Evolutionary conservation across 139 green algal species (phyloP).

Genomic region (Chloropicon primus): DNA sequence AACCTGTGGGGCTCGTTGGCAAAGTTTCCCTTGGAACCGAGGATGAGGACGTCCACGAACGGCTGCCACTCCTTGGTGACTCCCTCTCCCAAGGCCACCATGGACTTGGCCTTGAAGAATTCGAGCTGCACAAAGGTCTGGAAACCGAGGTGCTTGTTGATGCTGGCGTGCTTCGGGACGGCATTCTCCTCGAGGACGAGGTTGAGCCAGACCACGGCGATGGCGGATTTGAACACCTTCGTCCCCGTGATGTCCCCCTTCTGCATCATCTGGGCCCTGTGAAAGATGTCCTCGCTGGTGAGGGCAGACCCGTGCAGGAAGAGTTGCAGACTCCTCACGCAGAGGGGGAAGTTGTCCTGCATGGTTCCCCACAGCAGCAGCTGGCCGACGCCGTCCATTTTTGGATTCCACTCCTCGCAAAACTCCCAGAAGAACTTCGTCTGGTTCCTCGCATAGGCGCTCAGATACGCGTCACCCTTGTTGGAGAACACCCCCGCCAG

Average conservation of each 20-base stretch:
- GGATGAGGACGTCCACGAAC: neutral
- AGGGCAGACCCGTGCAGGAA: neutral
- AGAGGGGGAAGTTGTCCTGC: neutral
- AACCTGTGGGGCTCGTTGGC: neutral
- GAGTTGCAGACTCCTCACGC: neutral
- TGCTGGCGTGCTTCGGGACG: neutral
- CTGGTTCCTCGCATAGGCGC: neutral
- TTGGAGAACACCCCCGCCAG: neutral
- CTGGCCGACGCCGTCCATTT: neutral
- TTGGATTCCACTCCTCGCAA: neutral
- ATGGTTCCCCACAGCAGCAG: neutral
- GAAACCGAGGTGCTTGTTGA: neutral
- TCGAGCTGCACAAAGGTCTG: neutral
- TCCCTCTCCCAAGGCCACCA: neutral
- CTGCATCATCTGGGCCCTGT: neutral
- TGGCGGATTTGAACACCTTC: neutral
- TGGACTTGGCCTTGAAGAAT: neutral
- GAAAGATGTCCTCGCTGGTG: neutral
- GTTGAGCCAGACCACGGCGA: neutral
- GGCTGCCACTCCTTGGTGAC: neutral
- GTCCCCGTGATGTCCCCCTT: neutral
- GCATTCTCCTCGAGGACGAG: neutral
- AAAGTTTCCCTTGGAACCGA: neutral
- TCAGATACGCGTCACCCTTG: neutral
- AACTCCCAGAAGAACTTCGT: neutral